phyloP scores from a whole-genome alignment of 73 alveolate genomes.

The Symbiodinium natans region DNA sequence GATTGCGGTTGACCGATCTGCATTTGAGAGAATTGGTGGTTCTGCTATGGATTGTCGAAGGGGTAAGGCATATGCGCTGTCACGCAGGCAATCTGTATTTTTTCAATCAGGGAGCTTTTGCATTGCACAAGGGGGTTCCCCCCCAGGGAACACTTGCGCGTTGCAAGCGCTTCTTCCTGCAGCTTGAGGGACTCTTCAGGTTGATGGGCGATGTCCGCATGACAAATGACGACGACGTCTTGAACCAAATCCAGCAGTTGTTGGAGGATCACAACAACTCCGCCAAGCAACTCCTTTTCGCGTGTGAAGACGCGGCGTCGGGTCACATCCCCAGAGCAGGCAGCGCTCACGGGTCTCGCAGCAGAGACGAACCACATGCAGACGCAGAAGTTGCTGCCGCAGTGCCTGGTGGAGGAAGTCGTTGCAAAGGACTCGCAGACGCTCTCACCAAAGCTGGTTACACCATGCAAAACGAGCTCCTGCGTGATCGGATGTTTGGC shows the following conservation, averaged over 20 bases:
- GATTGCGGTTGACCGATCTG: neutral
- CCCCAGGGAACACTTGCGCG: slow-evolving; percentile 10
- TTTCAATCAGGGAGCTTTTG: slow-evolving; percentile 25
- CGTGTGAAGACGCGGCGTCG: neutral
- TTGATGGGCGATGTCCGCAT: neutral
- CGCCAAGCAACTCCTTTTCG: neutral
- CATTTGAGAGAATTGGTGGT: slow-evolving; percentile 17
- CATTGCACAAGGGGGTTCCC: neutral
- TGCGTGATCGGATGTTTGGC: neutral
- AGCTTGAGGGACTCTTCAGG: slow-evolving; percentile 23
- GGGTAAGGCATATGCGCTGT: neutral
- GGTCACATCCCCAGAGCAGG: neutral
- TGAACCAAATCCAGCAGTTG: neutral
- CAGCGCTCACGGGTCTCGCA: too few species aligned
- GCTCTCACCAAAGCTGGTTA: neutral
- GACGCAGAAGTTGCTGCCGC: too few species aligned
- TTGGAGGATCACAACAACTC: neutral
- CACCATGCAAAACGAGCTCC: neutral
- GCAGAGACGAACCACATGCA: too few species aligned
- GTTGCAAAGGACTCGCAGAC: neutral
- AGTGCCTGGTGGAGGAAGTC: neutral
- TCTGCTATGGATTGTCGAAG: slow-evolving; percentile 25
- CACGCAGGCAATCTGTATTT: slow-evolving; percentile 16
- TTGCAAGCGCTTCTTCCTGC: neutral
- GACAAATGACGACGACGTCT: neutral